These are phyloP conservation scores for Starmerella apicola DNA, from an alignment of 805 yeast genomes.

Conservation along the genomic window DNA sequence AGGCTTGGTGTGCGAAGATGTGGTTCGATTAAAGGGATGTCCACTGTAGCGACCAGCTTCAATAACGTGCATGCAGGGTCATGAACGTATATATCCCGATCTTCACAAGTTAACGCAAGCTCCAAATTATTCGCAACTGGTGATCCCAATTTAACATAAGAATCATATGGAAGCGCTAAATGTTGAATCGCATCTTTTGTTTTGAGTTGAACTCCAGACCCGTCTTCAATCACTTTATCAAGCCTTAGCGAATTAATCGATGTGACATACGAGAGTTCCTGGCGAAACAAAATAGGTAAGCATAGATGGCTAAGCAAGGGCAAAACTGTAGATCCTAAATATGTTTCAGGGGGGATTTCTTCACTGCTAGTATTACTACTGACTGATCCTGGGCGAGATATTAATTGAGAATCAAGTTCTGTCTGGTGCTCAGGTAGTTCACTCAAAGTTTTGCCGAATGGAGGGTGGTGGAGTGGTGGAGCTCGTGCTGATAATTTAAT, in stretches of 20 bases:
- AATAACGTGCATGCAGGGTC: constrained; percentile 12
- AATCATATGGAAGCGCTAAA: constrained; percentile 4
- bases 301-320: constrained; percentile 5
- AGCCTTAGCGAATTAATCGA: constrained; percentile 6
- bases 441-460: not conserved
- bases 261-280: constrained; percentile 3
- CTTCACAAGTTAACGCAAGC: constrained; percentile 4
- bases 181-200: constrained; percentile 1
- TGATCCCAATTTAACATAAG: constrained; percentile 8
- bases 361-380: not conserved
- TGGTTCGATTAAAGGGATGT: constrained; percentile 11
- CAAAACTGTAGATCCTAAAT: not conserved
- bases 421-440: not conserved
- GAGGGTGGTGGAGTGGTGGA: not conserved
- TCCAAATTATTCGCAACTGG: constrained; percentile 14
- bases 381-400: too few relatives aligned
- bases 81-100: constrained; percentile 2
- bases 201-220: not conserved
- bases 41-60: constrained; percentile 12
- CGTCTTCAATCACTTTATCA: constrained; percentile 8
- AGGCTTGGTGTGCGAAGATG: constrained; percentile 13
- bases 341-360: not conserved
- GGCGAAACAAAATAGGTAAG: constrained; percentile 6
- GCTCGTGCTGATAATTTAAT: constrained; percentile 10
- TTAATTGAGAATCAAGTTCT: not conserved